A percentile compares a stretch with the other conserved stretches of the same genome.
phyloP scores from a whole-genome alignment of 352 stramenopile species.

The Phytophthora podocarpi region DNA sequence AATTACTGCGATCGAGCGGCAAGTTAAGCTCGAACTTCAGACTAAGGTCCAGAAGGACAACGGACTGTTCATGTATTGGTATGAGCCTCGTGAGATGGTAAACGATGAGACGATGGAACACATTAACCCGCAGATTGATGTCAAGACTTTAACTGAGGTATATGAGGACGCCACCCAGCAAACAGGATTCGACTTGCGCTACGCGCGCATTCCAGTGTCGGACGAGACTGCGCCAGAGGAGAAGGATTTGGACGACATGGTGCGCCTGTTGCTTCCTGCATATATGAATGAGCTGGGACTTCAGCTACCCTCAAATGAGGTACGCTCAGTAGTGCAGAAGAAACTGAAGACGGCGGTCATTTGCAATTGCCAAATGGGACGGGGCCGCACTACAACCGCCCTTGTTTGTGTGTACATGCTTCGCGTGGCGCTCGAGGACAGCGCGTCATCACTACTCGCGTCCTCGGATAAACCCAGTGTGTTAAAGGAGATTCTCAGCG shows the following conservation, averaged over 20 bases:
- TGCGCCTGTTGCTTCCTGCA: slow-evolving; percentile 68
- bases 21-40: slow-evolving; percentile 88
- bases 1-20: slow-evolving; percentile 82
- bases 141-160: slow-evolving; percentile 80
- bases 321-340: slow-evolving; percentile 5
- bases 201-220: slow-evolving; percentile 87
- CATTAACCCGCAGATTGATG: slow-evolving; percentile 68
- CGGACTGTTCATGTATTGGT: slow-evolving; percentile 86
- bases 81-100: slow-evolving; percentile 74
- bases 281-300: slow-evolving; percentile 69
- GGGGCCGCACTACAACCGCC: slow-evolving; percentile 87
- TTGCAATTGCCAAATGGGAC: slow-evolving; percentile 92
- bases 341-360: slow-evolving; percentile 71
- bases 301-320: slow-evolving; percentile 14
- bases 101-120: slow-evolving; percentile 88
- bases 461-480: slow-evolving; percentile 15
- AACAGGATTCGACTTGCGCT: slow-evolving; percentile 68
- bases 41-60: slow-evolving; percentile 72
- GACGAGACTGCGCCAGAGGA: slow-evolving; percentile 91
- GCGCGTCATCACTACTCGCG: slow-evolving; percentile 8
- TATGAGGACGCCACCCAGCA: slow-evolving; percentile 61
- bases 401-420: slow-evolving; percentile 90
- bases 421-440: slow-evolving; percentile 69
- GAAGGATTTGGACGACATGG: slow-evolving; percentile 90
- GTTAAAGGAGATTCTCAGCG: slow-evolving; percentile 31